Evolutionary conservation across 192 early-diverging fungal genomes (phyloP).

Genomic region (Coemansia furcata): DNA sequence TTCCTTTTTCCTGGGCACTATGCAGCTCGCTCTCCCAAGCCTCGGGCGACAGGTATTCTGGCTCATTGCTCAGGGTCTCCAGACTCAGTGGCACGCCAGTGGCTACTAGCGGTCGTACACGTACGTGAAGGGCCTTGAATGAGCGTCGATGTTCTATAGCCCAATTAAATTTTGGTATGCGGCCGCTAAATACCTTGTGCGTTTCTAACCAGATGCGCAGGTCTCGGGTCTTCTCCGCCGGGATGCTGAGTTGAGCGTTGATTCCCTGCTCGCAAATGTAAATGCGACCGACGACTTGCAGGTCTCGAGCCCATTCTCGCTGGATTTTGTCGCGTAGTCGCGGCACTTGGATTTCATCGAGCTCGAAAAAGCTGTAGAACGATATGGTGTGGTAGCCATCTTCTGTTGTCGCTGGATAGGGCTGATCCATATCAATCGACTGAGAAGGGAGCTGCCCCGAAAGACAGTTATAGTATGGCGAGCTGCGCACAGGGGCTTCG

Average conservation of each 20-base stretch:
- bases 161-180: conserved; percentile 57
- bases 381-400: conserved; percentile 44
- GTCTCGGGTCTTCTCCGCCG: conserved; percentile 44
- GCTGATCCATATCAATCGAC: conserved; percentile 32
- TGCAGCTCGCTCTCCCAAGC: conserved; percentile 63
- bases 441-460: conserved; percentile 15
- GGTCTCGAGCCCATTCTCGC: conserved; percentile 25
- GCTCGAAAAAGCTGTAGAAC: conserved; percentile 47
- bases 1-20: not conserved
- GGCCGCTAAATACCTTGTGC: conserved; percentile 31
- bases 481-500: not conserved
- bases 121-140: conserved; percentile 67
- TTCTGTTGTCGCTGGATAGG: conserved; percentile 23
- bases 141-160: conserved; percentile 61
- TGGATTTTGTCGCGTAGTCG: conserved; percentile 27
- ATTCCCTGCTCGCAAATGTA: conserved; percentile 73
- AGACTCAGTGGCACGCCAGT: conserved; percentile 55
- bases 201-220: conserved; percentile 58
- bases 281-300: conserved; percentile 69
- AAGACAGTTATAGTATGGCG: conserved; percentile 19
- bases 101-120: conserved; percentile 62
- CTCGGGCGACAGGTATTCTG: conserved; percentile 63
- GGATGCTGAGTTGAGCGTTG: conserved; percentile 78
- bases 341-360: conserved; percentile 1
- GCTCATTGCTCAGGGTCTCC: conserved; percentile 60